These are phyloP conservation scores for Diaporthe longicolla DNA, from an alignment of 2,329 filamentous ascomycete species.

Conservation along the genomic window DNA sequence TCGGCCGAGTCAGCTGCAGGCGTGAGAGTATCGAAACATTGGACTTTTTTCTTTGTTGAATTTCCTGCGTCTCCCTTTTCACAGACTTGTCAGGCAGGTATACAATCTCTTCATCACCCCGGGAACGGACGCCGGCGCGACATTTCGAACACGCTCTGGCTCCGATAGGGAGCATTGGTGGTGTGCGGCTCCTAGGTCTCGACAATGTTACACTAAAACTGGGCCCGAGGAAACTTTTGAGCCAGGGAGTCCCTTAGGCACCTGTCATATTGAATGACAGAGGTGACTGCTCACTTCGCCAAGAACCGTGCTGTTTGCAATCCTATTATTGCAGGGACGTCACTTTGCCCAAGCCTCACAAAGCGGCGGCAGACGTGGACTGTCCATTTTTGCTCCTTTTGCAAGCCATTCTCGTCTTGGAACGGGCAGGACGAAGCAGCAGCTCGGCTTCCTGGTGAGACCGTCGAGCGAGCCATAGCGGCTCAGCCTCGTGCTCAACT, in stretches of 20 bases:
- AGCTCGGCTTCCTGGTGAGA: constrained; percentile 22
- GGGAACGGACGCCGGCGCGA: not conserved
- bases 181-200: not conserved
- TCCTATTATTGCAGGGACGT: not conserved
- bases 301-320: not conserved
- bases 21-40: not conserved
- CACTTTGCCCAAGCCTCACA: constrained; percentile 13
- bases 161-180: not conserved
- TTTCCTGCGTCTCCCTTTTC: not conserved
- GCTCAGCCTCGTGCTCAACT: constrained; percentile 1
- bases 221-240: not conserved
- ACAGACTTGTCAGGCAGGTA: not conserved
- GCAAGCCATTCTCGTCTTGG: not conserved
- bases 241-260: constrained; percentile 1
- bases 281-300: not conserved
- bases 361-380: not conserved
- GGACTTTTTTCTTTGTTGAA: not conserved
- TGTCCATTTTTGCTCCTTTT: not conserved
- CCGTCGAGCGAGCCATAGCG: constrained; percentile 7
- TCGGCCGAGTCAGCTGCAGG: constrained; percentile 1
- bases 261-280: not conserved
- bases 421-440: constrained; percentile 5
- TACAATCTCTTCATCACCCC: not conserved
- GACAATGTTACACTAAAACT: not conserved
- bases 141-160: not conserved